A percentile compares a stretch with the other conserved stretches of the same genome.
phyloP scores from a whole-genome alignment of 139 green algal species.

The Helicosporidium sp. region DNA sequence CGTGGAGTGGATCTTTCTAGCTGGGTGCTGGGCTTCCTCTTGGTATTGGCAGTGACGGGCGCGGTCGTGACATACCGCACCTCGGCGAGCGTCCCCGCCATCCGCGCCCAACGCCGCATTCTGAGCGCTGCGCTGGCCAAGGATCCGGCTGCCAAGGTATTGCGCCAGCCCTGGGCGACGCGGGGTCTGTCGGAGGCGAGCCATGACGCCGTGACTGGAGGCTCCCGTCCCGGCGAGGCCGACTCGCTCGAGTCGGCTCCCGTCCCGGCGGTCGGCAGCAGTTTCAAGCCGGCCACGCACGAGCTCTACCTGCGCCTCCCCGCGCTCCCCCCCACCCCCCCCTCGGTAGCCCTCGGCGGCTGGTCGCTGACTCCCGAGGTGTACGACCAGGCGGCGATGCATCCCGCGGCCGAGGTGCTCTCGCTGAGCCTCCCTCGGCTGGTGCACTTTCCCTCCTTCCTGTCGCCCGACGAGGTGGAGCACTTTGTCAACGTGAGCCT shows the following conservation, averaged over 20 bases:
- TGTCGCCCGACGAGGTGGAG: conserved; percentile 11
- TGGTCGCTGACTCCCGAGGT: conserved; percentile 12
- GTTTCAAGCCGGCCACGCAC: neutral
- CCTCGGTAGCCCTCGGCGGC: neutral
- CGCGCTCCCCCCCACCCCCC: neutral
- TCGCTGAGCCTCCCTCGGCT: conserved; percentile 11
- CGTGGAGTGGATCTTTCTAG: no score
- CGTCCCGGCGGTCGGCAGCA: neutral
- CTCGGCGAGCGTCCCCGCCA: no score
- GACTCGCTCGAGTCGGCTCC: no score
- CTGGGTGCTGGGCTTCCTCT: no score
- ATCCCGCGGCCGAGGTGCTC: conserved; percentile 9
- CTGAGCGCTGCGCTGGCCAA: no score
- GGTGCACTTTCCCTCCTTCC: conserved; percentile 14
- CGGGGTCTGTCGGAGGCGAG: no score
- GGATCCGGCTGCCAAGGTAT: no score
- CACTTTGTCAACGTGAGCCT: conserved; percentile 14
- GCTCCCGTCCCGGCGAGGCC: neutral
- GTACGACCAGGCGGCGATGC: conserved; percentile 11
- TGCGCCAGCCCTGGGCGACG: no score
- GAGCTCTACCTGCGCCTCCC: conserved; percentile 1
- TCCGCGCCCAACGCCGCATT: no score
- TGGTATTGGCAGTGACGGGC: no score
- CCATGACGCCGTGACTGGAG: no score
- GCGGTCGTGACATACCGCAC: no score